Base-by-base conservation (phyloP, 2,329 filamentous ascomycete genomes). In the Phaeosphaeriaceae sp. region DNA sequence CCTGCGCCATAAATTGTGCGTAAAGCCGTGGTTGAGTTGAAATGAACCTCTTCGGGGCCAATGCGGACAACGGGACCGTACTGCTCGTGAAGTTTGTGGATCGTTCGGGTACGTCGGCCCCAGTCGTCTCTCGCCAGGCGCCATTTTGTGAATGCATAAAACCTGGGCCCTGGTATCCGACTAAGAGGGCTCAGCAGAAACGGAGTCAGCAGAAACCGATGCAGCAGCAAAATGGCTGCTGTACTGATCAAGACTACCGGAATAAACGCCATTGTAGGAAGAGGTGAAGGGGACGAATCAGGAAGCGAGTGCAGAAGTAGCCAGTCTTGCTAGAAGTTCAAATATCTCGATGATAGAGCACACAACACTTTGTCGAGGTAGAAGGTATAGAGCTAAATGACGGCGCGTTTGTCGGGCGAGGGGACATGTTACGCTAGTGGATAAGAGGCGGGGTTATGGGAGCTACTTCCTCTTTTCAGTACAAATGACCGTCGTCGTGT, bases 1-100 rank as follows among this genome's bases (percentile, higher is more conserved):
- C 85, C 84, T 1, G 84, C 80, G 0, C 84, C 83, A 67, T 87
- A 86, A 21, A 86, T 86, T 0, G 79, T 79, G n/a, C 80, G 78
- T 40, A 86, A 60, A 0, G 84, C 84, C 0, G 78, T 70, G 0
- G 84, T 69, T 31, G 70, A 77, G 57, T 78, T 79, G 54, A 63
- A 66, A 6, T 58, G 65, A 3, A 68, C 56, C 45, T 65, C 57
- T 24, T 61, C 53, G 15, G 63, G 63, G 7, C 56, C 61, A 22
- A 66, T 54, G 25, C 65, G 57, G 11, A 61, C 61, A 11, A 56
- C 59, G 7, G 58, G 44, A 11, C 61, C 57, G 20, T 63, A 56
- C 65, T 76, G 54, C 17, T 67, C 51, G 57, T 86, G 84, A 0
- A 86, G 68, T 0, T 58, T 52, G 46, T 82, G 68, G 22, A 84